These are phyloP conservation scores for Pestalotiopsis sp. DNA, from an alignment of 2,329 filamentous ascomycete genomes.

Conservation along the genomic window DNA sequence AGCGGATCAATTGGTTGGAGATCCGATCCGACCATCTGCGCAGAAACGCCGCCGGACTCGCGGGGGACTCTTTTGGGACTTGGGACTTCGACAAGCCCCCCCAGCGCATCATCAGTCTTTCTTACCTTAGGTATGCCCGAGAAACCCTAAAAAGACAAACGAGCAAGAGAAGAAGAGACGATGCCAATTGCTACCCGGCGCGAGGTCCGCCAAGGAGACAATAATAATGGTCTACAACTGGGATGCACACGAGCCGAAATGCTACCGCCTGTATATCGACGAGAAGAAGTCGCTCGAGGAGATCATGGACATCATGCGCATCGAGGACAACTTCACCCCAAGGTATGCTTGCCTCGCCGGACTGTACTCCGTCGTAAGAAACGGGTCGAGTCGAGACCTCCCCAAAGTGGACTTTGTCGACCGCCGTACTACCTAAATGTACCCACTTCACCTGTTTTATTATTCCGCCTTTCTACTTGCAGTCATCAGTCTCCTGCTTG, in stretches of 20 bases:
- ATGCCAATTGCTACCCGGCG: neutral
- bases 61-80: neutral
- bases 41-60: neutral
- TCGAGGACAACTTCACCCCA: conserved; percentile 67
- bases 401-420: conserved; percentile 9
- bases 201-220: conserved; percentile 15
- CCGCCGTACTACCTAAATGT: conserved; percentile 5
- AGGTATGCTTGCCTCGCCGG: conserved; percentile 52
- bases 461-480: neutral
- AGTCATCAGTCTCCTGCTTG: neutral
- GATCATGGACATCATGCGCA: conserved; percentile 72
- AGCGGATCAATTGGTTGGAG: neutral
- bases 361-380: conserved; percentile 1
- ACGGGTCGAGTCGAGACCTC: neutral
- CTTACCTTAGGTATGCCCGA: neutral
- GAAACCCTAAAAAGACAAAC: too few relatives aligned
- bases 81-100: neutral
- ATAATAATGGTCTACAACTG: conserved; percentile 48
- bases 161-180: too few relatives aligned
- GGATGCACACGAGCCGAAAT: conserved; percentile 45
- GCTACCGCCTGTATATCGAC: conserved; percentile 70
- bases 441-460: neutral
- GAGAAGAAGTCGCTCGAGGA: conserved; percentile 74
- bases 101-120: neutral
- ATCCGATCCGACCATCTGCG: neutral